These are phyloP conservation scores for Schoenoplectus triqueter DNA, from an alignment of 202 grass and related monocot species.

Conservation along the genomic window DNA sequence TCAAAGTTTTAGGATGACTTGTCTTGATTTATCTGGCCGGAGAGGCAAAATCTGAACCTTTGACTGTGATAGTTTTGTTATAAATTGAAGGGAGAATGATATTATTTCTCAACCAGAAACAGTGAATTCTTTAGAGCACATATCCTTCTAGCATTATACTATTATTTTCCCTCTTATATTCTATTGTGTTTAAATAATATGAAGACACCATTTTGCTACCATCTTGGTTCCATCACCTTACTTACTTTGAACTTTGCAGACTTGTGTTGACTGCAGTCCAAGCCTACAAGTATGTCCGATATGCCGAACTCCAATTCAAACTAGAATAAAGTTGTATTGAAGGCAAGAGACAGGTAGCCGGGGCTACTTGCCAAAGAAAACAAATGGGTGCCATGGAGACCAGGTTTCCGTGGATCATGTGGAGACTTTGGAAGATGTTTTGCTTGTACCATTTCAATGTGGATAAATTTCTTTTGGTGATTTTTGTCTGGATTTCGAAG, in stretches of 20 bases:
- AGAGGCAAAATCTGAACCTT: neutral
- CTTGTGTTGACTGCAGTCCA: neutral
- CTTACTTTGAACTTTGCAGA: neutral
- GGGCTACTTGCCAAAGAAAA: neutral
- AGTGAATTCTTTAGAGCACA: too few species aligned
- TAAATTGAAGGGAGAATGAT: neutral
- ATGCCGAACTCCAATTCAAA: neutral
- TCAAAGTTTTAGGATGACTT: neutral
- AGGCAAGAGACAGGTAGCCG: neutral
- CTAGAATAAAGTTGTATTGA: slow-evolving; percentile 7
- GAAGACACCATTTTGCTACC: neutral
- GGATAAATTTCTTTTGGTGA: neutral
- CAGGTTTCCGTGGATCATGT: neutral
- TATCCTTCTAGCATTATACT: neutral
- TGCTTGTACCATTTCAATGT: neutral
- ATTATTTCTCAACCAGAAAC: too few species aligned
- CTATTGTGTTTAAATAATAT: neutral
- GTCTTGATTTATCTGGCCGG: neutral
- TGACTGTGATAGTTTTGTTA: neutral
- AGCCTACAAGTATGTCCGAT: neutral
- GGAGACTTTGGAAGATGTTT: neutral
- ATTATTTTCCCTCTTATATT: neutral
- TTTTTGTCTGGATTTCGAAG: neutral
- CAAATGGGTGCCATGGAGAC: neutral
- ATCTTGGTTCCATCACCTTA: neutral